These are phyloP conservation scores for Fennellomyces sp. DNA, from an alignment of 371 early-diverging fungal genomes.

Conservation along the genomic window DNA sequence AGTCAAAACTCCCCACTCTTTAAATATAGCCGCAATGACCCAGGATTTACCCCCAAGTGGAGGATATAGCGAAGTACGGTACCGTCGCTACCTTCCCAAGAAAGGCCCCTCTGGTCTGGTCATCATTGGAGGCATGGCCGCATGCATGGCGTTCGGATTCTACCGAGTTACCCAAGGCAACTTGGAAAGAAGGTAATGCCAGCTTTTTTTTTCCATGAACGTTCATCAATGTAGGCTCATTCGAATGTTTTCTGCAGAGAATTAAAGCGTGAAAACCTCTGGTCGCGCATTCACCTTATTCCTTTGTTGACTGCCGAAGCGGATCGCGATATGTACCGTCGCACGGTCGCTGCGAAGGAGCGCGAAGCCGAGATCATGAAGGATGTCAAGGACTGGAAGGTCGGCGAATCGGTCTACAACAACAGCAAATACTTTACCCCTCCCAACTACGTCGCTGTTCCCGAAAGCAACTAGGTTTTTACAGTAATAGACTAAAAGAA, in stretches of 20 bases:
- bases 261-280: conserved; percentile 89
- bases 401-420: conserved; percentile 79
- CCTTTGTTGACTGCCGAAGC: conserved; percentile 94
- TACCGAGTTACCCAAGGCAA: conserved; percentile 70
- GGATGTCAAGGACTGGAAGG: conserved; percentile 82
- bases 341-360: conserved; percentile 73
- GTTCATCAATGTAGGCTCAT: neutral
- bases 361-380: conserved; percentile 91
- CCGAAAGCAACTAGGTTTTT: conserved; percentile 38
- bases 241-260: conserved; percentile 60
- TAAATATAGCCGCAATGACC: conserved; percentile 19
- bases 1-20: conserved; percentile 23
- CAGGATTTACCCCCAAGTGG: conserved; percentile 81
- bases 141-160: conserved; percentile 57
- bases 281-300: conserved; percentile 88
- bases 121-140: conserved; percentile 56
- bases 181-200: conserved; percentile 70
- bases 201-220: neutral
- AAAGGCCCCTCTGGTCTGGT: conserved; percentile 83
- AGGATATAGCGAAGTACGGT: conserved; percentile 77
- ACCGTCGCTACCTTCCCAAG: conserved; percentile 88
- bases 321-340: conserved; percentile 91
- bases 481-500: conserved; percentile 1
- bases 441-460: conserved; percentile 60
- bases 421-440: conserved; percentile 80